A percentile compares a stretch with the other conserved stretches of the same genome.
Conservation (phyloP, 2,329 filamentous ascomycete genomes). For the Phyllosticta ampelicida region DNA sequence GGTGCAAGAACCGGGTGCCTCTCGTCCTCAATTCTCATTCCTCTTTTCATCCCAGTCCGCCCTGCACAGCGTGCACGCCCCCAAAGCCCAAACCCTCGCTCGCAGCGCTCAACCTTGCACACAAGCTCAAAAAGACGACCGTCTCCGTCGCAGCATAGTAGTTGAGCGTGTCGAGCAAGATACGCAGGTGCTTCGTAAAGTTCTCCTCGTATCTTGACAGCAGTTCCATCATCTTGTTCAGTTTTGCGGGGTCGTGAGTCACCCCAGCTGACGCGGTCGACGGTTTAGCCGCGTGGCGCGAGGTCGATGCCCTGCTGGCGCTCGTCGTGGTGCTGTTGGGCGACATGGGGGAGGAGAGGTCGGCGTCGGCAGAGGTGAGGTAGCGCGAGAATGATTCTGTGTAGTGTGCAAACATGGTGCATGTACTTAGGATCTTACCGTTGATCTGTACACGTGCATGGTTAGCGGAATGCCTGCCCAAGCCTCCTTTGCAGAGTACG, state of each 20-base stretch:
- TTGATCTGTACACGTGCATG: slow-evolving; percentile 59
- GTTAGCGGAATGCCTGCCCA: neutral
- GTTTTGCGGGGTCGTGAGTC: slow-evolving; percentile 46
- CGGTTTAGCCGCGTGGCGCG: slow-evolving; percentile 13
- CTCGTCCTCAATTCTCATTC: too few relatives aligned
- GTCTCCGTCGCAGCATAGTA: slow-evolving; percentile 97
- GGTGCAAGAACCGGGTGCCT: too few relatives aligned
- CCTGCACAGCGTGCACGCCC: neutral
- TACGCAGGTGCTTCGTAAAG: slow-evolving; percentile 85
- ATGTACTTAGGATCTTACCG: slow-evolving; percentile 92
- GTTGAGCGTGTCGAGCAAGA: slow-evolving; percentile 86
- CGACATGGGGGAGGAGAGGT: slow-evolving; percentile 11
- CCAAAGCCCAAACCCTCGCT: slow-evolving; percentile 9
- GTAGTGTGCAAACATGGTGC: slow-evolving; percentile 86
- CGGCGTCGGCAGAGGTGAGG: slow-evolving; percentile 64
- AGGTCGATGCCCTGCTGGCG: slow-evolving; percentile 14
- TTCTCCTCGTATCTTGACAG: slow-evolving; percentile 87
- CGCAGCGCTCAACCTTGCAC: slow-evolving; percentile 69
- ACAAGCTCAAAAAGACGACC: slow-evolving; percentile 81
- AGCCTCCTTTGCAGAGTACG: neutral
- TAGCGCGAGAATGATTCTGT: slow-evolving; percentile 78
- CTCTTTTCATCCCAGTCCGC: neutral
- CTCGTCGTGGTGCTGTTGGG: slow-evolving; percentile 13
- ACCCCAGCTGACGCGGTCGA: slow-evolving; percentile 18
- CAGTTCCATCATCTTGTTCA: slow-evolving; percentile 74